Evolutionary conservation across 2,329 filamentous ascomycete species (phyloP).

Genomic region (Calonectria pseudoreteaudii): DNA sequence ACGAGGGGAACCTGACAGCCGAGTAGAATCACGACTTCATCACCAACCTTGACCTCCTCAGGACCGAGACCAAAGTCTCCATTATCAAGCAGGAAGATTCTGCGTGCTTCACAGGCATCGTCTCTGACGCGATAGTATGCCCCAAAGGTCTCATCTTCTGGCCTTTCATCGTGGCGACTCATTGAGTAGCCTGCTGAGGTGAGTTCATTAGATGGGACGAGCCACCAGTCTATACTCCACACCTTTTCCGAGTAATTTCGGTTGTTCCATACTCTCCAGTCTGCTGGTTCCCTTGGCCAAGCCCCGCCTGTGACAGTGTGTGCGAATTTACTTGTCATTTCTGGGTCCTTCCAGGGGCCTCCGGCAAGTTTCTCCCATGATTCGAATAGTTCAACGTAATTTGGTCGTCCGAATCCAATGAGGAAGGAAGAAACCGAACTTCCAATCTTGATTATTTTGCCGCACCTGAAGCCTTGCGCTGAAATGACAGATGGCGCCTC

Average conservation of each 20-base stretch:
- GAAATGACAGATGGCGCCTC: conserved; percentile 19
- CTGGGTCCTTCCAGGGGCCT: conserved; percentile 18
- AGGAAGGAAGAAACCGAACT: not conserved
- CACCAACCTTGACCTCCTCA: conserved; percentile 9
- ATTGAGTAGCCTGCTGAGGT: conserved; percentile 18
- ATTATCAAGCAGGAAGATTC: conserved; percentile 20
- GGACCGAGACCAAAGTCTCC: conserved; percentile 20
- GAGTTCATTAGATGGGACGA: not conserved
- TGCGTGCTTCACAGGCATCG: conserved; percentile 22
- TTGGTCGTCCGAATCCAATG: conserved; percentile 21
- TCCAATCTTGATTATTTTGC: conserved; percentile 11
- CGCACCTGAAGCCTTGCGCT: conserved; percentile 7
- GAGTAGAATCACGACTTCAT: conserved; percentile 5
- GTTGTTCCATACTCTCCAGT: conserved; percentile 26
- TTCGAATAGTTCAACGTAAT: conserved; percentile 20
- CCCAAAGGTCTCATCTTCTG: not conserved
- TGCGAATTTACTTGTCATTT: conserved; percentile 10
- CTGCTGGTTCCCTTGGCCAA: conserved; percentile 4
- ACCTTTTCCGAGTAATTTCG: conserved; percentile 21
- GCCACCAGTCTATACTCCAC: conserved; percentile 3
- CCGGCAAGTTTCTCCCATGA: conserved; percentile 20
- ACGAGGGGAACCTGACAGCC: conserved; percentile 11
- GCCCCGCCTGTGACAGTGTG: conserved; percentile 20
- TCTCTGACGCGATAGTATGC: conserved; percentile 17
- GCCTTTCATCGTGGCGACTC: conserved; percentile 6